Percentiles rank a stretch among this genome's conserved stretches.
Evolutionary conservation across 441 rosid species (phyloP).

Genomic region (Manihot esculenta): DNA sequence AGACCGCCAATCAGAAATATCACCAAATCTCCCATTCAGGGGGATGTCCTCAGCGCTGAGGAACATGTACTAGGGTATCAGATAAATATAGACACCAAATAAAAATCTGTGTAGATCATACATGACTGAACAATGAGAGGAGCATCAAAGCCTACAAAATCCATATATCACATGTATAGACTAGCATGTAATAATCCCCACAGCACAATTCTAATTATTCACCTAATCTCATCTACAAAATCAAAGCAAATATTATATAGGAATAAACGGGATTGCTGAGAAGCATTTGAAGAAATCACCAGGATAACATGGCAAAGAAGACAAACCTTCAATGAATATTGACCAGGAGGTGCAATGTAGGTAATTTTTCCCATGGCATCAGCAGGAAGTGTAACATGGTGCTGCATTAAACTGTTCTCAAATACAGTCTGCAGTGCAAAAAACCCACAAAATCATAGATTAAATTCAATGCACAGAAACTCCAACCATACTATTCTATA

Average conservation of each 20-base stretch:
- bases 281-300: background rate
- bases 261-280: background rate
- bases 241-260: background rate
- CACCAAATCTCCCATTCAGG: background rate
- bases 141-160: slow-evolving; percentile 1
- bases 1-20: slow-evolving; percentile 8
- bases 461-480: slow-evolving; percentile 2
- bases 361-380: slow-evolving; percentile 96
- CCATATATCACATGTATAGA: background rate
- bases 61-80: no score
- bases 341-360: slow-evolving; percentile 96
- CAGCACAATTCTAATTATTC: background rate
- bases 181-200: background rate
- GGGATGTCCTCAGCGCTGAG: slow-evolving; percentile 3
- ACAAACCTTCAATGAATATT: slow-evolving; percentile 89
- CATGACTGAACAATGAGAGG: background rate
- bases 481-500: background rate
- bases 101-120: background rate
- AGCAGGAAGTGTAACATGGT: slow-evolving; percentile 90
- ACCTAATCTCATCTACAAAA: slow-evolving; percentile 3
- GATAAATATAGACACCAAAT: background rate
- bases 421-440: slow-evolving; percentile 71
- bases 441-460: slow-evolving; percentile 18
- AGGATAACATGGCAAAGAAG: background rate
- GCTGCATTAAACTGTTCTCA: slow-evolving; percentile 93